Conservation (phyloP, 352 stramenopile species). For the Phytopythium mirpurense region DNA sequence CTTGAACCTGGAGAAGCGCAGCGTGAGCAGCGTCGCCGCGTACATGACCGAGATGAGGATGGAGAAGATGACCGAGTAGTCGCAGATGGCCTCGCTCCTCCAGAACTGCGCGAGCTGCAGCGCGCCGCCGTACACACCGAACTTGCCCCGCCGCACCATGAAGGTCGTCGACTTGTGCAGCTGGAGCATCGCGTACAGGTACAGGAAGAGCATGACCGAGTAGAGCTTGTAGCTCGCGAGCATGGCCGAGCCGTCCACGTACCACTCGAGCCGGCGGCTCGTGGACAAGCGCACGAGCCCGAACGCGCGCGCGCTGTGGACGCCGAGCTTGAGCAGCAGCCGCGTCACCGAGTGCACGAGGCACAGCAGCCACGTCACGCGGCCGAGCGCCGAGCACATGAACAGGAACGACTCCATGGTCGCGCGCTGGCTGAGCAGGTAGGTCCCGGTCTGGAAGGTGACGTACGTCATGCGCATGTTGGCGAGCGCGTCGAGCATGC, state of each 20-base stretch:
- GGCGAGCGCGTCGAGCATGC: conserved; percentile 25
- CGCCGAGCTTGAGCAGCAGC: conserved; percentile 8
- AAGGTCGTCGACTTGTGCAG: conserved; percentile 14
- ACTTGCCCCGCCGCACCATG: conserved; percentile 15
- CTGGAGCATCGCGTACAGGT: conserved; percentile 15
- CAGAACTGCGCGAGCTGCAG: conserved; percentile 20
- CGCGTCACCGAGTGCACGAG: conserved; percentile 21
- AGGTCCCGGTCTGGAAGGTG: conserved; percentile 22
- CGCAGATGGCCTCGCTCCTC: conserved; percentile 23
- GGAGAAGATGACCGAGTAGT: conserved; percentile 13
- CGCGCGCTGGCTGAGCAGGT: conserved; percentile 22
- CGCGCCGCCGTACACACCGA: conserved; percentile 15
- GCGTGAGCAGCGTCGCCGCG: conserved; percentile 1
- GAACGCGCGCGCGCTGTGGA: conserved; percentile 8
- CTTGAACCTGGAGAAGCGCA: conserved; percentile 13
- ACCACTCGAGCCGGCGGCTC: conserved; percentile 11
- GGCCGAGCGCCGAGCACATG: conserved; percentile 20
- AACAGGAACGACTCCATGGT: conserved; percentile 32
- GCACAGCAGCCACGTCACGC: conserved; percentile 32
- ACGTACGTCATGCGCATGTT: conserved; percentile 29
- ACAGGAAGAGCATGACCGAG: conserved; percentile 13
- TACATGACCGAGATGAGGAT: conserved; percentile 9
- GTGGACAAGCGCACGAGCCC: conserved; percentile 4
- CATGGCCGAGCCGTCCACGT: conserved; percentile 17
- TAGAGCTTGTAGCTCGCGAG: conserved; percentile 31